Evolutionary conservation across 129 eudicot species (phyloP).

Genomic region (Centella asiatica): DNA sequence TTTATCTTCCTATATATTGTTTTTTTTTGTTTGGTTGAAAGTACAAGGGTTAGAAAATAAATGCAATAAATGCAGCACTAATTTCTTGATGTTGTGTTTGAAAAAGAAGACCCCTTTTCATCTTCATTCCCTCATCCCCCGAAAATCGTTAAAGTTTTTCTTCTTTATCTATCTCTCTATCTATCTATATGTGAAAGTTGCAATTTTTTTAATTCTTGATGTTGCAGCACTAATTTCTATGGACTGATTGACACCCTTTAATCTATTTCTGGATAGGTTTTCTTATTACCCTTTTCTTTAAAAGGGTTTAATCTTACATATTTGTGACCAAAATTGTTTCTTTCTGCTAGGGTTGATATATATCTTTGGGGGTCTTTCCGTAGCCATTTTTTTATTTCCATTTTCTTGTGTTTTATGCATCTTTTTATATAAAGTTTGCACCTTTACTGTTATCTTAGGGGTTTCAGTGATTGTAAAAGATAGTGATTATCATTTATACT

Average conservation of each 20-base stretch:
- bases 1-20: too few relatives aligned
- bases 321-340: not conserved
- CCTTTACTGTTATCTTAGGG: slow-evolving; percentile 4
- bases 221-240: not conserved
- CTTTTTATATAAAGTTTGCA: not conserved
- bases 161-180: not conserved
- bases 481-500: not conserved
- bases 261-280: not conserved
- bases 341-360: not conserved
- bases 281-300: not conserved
- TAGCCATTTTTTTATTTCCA: not conserved
- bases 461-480: not conserved
- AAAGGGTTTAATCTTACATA: not conserved
- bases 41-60: too few relatives aligned
- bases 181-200: not conserved
- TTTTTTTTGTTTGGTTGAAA: too few relatives aligned
- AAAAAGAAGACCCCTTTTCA: not conserved
- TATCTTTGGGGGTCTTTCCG: not conserved
- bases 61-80: too few relatives aligned
- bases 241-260: not conserved
- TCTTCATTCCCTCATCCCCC: not conserved
- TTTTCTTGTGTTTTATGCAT: not conserved
- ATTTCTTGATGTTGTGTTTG: too few relatives aligned
- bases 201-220: slow-evolving; percentile 8
- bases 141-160: not conserved